Conservation (phyloP, 2,329 filamentous ascomycete genomes). For the Venturia pyrina region DNA sequence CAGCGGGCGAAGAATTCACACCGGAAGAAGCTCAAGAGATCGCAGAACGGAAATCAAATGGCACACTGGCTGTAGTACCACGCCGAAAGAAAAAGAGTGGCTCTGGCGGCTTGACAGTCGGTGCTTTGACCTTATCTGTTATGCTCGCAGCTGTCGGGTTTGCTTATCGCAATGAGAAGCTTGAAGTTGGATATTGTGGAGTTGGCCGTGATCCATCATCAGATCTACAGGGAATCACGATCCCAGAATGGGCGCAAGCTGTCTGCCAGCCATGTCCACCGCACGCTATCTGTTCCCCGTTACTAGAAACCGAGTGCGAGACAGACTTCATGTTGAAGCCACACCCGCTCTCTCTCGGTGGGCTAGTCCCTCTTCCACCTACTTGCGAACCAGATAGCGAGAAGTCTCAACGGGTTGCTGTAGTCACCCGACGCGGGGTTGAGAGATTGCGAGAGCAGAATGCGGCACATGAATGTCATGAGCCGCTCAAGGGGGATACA, state of each 20-base stretch:
- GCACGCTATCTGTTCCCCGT: constrained; percentile 79
- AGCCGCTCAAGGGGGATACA: constrained; percentile 52
- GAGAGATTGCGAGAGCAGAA: constrained; percentile 77
- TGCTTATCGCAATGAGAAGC: constrained; percentile 90
- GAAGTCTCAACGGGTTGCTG: constrained; percentile 76
- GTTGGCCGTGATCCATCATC: constrained; percentile 56
- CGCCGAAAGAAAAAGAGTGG: constrained; percentile 31
- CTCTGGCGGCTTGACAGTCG: constrained; percentile 46
- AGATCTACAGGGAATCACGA: constrained; percentile 47
- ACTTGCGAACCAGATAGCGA: constrained; percentile 93
- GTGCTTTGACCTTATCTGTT: constrained; percentile 61
- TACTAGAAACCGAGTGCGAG: constrained; percentile 72
- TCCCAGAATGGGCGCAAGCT: constrained; percentile 64
- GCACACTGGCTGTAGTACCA: background rate
- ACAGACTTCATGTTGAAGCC: constrained; percentile 75
- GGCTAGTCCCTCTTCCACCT: constrained; percentile 74
- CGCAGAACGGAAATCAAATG: constrained; percentile 32
- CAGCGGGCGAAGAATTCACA: constrained; percentile 80
- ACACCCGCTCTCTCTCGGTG: constrained; percentile 74
- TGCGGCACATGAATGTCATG: constrained; percentile 85
- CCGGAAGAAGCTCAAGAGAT: constrained; percentile 79
- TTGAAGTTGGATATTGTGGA: constrained; percentile 92
- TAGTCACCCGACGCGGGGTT: constrained; percentile 77
- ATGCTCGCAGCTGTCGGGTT: constrained; percentile 62
- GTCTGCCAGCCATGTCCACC: constrained; percentile 82